Evolutionary conservation across 805 yeast genomes (phyloP), one percentile per base, ranked within the genome.

Genomic region (Candida morakotiae): DNA sequence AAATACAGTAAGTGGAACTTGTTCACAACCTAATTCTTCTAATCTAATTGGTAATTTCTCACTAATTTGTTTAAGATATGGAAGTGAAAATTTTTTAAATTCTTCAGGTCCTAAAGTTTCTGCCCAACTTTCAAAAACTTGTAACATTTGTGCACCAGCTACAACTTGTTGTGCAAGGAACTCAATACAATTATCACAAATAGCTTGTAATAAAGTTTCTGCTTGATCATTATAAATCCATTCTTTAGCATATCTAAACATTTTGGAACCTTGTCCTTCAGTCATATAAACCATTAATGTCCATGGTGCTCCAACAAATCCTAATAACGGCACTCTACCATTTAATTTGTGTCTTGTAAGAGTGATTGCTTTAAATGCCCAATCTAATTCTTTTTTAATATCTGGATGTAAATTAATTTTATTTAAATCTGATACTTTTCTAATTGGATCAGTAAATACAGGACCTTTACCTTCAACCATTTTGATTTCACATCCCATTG

Each of bases 231-330:
- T 78, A 69, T 82, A 93, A 42, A 93, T 72, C 96, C 98, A 89
- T 57, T 87, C 83, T 60, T 89, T 87, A 37, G 87, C 96, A 54
- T 74, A 88, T 56, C 96, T 75, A 68, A 86, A 93, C 71, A 91
- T 71, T 56, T 85, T 85, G 5, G 96, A 81, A 13, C 97, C 96
- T 48, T 95, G 96, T 36, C 98, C 98, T 64, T 93, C 98, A 42
- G 88, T 80, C 96, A 93, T 93, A 66, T 93, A 93, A 25, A 89
- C 96, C 67, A 93, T 71, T 42, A 93, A 67, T 9, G 98, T 93
- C 96, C 97, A 93, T 39, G 98, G 98, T 7, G 95, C 96, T 38
- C 98, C 98, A 48, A 88, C 85, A 64, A 93, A 93, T 3, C 98
- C 98, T 35, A 93, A 71, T 44, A 93, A 68, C 20, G 98, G 98